Evolutionary conservation across 345 rosid genomes (phyloP).

Genomic region (Trapa bicornis): DNA sequence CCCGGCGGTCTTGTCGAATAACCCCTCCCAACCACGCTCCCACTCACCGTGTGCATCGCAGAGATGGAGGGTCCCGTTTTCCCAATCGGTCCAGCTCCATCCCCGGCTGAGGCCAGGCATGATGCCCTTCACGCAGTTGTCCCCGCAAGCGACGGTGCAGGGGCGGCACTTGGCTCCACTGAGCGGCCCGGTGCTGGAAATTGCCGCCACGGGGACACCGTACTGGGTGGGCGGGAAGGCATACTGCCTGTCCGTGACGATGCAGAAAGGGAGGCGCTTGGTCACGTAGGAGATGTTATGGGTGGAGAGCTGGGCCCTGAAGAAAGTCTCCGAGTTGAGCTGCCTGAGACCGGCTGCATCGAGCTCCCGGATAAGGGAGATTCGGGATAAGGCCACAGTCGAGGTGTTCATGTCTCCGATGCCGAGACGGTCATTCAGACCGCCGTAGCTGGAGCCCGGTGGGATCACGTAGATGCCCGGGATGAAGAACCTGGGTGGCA

Average conservation of each 20-base stretch:
- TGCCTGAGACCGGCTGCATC: slow-evolving; percentile 37
- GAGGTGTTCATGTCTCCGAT: slow-evolving; percentile 59
- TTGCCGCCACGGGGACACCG: slow-evolving; percentile 78
- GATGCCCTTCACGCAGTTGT: slow-evolving; percentile 36
- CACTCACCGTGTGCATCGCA: slow-evolving; percentile 62
- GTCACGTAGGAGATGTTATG: slow-evolving; percentile 27
- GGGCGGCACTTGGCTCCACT: slow-evolving; percentile 98
- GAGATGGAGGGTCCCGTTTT: slow-evolving; percentile 39
- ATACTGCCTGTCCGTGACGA: slow-evolving; percentile 56
- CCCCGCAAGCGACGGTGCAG: slow-evolving; percentile 44
- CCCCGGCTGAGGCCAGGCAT: slow-evolving; percentile 40
- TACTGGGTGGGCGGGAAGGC: slow-evolving; percentile 45
- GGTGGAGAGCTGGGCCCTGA: slow-evolving; percentile 63
- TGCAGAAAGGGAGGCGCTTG: slow-evolving; percentile 58
- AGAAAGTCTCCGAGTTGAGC: slow-evolving; percentile 80
- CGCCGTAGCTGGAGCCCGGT: slow-evolving; percentile 74
- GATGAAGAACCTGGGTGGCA: slow-evolving; percentile 43
- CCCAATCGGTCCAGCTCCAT: slow-evolving; percentile 95
- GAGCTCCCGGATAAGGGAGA: slow-evolving; percentile 57
- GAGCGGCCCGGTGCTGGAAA: slow-evolving; percentile 66
- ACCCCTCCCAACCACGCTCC: slow-evolving; percentile 64
- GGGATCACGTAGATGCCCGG: slow-evolving; percentile 63
- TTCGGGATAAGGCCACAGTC: slow-evolving; percentile 61
- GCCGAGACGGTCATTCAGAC: slow-evolving; percentile 88
- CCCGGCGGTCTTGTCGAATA: slow-evolving; percentile 45